These are phyloP conservation scores for Danielia oregonensis DNA, from an alignment of 805 yeast genomes.

Conservation along the genomic window DNA sequence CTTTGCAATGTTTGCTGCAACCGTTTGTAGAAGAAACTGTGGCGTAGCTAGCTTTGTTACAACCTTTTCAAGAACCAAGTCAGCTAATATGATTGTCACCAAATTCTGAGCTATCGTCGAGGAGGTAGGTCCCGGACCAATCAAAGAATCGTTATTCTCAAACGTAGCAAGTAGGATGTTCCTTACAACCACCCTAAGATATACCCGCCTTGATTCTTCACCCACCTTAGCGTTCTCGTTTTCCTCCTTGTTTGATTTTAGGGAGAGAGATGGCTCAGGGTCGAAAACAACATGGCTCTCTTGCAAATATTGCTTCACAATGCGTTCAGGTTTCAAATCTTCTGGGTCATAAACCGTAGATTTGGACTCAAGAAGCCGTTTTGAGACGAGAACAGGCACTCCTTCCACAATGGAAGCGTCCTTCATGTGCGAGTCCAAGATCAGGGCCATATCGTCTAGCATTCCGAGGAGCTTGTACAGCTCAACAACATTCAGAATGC, in stretches of 20 bases:
- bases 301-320: neutral
- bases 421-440: slow-evolving; percentile 10
- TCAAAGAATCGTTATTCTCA: neutral
- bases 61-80: slow-evolving; percentile 11
- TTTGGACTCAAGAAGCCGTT: neutral
- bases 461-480: slow-evolving; percentile 16
- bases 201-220: neutral
- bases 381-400: slow-evolving; percentile 2
- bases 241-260: neutral
- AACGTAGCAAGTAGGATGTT: slow-evolving; percentile 3
- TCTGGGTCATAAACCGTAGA: neutral
- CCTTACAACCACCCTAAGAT: slow-evolving; percentile 7
- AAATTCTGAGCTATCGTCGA: slow-evolving; percentile 11
- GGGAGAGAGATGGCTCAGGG: neutral
- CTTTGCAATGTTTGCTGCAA: slow-evolving; percentile 1
- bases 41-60: slow-evolving; percentile 10
- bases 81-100: slow-evolving; percentile 12
- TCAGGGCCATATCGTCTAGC: slow-evolving; percentile 20
- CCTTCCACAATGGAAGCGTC: slow-evolving; percentile 4
- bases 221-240: neutral
- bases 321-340: neutral
- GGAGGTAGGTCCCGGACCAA: slow-evolving; percentile 4
- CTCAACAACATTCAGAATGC: slow-evolving; percentile 9
- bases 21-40: slow-evolving; percentile 8
- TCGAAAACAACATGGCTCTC: slow-evolving; percentile 12